Percentiles rank a stretch among this genome's conserved stretches.
Evolutionary conservation across 1,139 yeast species (phyloP).

Genomic region (Diutina neorugosa): DNA sequence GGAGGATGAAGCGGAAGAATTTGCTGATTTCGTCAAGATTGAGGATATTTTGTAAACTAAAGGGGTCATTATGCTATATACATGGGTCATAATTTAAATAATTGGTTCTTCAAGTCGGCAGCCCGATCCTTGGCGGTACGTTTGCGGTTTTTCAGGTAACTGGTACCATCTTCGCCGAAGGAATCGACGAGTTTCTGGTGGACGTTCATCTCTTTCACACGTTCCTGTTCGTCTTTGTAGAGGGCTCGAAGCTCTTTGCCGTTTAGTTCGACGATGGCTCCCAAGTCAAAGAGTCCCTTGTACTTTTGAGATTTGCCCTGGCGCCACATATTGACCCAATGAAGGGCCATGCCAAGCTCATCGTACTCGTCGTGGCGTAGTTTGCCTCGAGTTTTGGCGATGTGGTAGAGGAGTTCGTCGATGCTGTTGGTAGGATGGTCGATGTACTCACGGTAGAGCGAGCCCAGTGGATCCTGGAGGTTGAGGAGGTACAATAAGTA

Average conservation of each 20-base stretch:
- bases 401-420: conserved; percentile 42
- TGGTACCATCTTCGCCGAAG: conserved; percentile 31
- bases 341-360: conserved; percentile 52
- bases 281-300: conserved; percentile 26
- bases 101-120: conserved; percentile 25
- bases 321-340: conserved; percentile 59
- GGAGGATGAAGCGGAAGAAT: conserved; percentile 8
- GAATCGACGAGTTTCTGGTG: conserved; percentile 20
- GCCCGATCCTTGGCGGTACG: conserved; percentile 37
- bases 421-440: conserved; percentile 67
- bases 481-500: conserved; percentile 68
- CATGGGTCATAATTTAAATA: conserved; percentile 21
- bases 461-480: conserved; percentile 40
- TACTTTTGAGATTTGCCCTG: conserved; percentile 35
- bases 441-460: conserved; percentile 33
- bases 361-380: conserved; percentile 26
- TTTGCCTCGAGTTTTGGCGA: conserved; percentile 33
- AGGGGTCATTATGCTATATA: background rate
- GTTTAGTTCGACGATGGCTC: conserved; percentile 20
- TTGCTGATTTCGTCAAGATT: conserved; percentile 6
- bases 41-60: background rate
- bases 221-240: conserved; percentile 18
- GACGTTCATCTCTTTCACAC: conserved; percentile 20
- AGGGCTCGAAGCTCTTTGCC: conserved; percentile 16
- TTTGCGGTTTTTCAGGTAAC: conserved; percentile 22